Base-by-base conservation (phyloP, 352 stramenopile species). In the Globisporangium solare region DNA sequence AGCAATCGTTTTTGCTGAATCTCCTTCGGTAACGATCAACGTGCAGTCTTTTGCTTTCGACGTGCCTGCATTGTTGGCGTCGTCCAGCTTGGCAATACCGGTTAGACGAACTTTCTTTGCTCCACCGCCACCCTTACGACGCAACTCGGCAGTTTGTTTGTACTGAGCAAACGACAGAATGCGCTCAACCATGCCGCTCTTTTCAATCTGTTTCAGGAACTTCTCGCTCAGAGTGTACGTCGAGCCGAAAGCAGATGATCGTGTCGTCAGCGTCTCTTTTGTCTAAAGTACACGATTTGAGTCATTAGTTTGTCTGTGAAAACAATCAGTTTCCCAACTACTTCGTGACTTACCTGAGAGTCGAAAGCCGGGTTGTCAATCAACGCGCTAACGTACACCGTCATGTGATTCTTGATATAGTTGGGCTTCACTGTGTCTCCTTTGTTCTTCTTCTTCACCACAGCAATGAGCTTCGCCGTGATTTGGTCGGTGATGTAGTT, bases 331-430 rank as follows among this genome's bases (percentile, higher is more conserved):
- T 24, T 11, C 4, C 7, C 39, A 43, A 43, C 13, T n/a, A n/a
- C n/a, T 5, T 35, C 27, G 10, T n/a, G 4, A 18, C 51, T 46
- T 66, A 86, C 79, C 73, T 98, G 96, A 14, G 93, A 98, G 75
- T 99, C 96, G 67, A 99, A 99, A 0, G 94, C 88, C 15, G 97
- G 95, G 70, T 99, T 99, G 61, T 98, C 96, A 61, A 99, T 98
- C 37, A 98, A 66, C 39, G 88, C 85, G 60, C 97, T 99, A 11
- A 98, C 88, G 63, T 97, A 98, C n/a, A 99, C 68, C 27, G 84
- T 95, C 56, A 99, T 87, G 73, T 98, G 91, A 48, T 95, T 95
- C 60, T 98, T 98, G 58, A 97, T 85, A 61, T 98, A 94, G 54
- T 96, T 91, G 4, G 96, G 83, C 66, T 98, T 97, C 35, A 99